phyloP scores from a whole-genome alignment of 352 stramenopile species.

The Paralagenidium karlingii region DNA sequence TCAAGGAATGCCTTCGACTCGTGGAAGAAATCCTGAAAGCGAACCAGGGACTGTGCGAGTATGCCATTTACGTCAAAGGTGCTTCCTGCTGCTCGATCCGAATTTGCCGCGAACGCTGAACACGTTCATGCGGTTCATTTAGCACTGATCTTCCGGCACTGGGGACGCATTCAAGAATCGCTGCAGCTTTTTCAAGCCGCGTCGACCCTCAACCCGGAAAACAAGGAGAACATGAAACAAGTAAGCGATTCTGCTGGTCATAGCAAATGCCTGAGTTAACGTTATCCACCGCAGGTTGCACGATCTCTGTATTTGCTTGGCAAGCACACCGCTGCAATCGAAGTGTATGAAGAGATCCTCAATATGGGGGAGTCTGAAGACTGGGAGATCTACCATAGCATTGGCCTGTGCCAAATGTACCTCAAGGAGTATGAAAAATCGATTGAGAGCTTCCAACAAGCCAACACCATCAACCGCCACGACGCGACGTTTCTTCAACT shows the following conservation, averaged over 20 bases:
- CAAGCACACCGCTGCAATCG: constrained; percentile 84
- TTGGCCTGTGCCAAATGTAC: constrained; percentile 86
- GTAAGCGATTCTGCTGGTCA: constrained; percentile 17
- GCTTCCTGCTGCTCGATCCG: constrained; percentile 6
- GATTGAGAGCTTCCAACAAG: constrained; percentile 80
- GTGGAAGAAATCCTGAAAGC: constrained; percentile 83
- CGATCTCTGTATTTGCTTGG: constrained; percentile 72
- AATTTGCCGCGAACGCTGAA: not conserved
- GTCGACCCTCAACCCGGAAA: constrained; percentile 85
- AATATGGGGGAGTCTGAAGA: constrained; percentile 71
- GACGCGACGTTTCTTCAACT: constrained; percentile 88
- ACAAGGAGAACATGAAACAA: constrained; percentile 89
- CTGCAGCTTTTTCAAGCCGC: constrained; percentile 87
- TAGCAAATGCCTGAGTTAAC: no score
- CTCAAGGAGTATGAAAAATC: constrained; percentile 85
- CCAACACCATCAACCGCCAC: constrained; percentile 87
- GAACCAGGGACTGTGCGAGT: constrained; percentile 83
- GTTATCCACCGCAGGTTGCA: constrained; percentile 15
- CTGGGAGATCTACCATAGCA: constrained; percentile 90
- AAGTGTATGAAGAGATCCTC: constrained; percentile 86
- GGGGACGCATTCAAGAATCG: constrained; percentile 82
- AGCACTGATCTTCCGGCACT: constrained; percentile 82
- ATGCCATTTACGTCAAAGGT: constrained; percentile 89
- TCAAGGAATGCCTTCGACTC: constrained; percentile 78
- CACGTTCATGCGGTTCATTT: not conserved